A percentile compares a stretch with the other conserved stretches of the same genome.
These are phyloP conservation scores for Tolypocladium nubicola DNA, from an alignment of 2,329 filamentous ascomycete genomes.

Conservation along the genomic window DNA sequence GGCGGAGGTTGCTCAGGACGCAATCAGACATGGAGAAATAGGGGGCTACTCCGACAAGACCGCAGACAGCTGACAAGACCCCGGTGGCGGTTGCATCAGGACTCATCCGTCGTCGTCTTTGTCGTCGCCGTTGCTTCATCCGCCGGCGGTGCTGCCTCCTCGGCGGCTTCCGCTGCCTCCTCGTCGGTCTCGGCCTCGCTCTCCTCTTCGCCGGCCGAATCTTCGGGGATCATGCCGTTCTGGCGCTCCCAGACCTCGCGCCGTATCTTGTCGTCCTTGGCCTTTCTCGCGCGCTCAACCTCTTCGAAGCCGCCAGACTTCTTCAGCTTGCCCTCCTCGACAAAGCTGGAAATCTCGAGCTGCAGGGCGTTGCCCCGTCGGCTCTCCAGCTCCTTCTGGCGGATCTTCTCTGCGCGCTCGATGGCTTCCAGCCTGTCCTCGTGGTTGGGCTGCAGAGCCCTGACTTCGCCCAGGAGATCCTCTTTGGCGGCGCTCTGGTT, in stretches of 20 bases:
- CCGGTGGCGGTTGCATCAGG: background rate
- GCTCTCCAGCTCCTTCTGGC: constrained; percentile 77
- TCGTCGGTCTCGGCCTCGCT: constrained; percentile 11
- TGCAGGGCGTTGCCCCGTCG: constrained; percentile 67
- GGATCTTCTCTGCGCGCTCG: constrained; percentile 85
- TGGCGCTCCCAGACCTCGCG: constrained; percentile 65
- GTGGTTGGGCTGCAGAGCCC: constrained; percentile 88
- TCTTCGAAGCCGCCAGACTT: constrained; percentile 95
- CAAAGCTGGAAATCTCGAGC: constrained; percentile 76
- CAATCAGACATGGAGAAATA: too few relatives aligned
- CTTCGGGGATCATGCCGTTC: constrained; percentile 43
- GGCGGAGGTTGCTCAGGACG: background rate
- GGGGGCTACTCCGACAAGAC: background rate
- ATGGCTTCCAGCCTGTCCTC: constrained; percentile 90
- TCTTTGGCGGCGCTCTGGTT: constrained; percentile 83
- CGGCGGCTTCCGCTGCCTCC: constrained; percentile 7
- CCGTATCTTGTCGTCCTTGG: constrained; percentile 78
- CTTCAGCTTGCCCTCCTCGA: constrained; percentile 84
- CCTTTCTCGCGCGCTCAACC: constrained; percentile 71
- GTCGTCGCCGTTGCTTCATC: background rate
- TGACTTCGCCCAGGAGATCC: constrained; percentile 82
- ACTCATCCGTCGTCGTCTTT: background rate
- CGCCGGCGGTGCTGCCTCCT: constrained; percentile 2
- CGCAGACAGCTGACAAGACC: background rate
- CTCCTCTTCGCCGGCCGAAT: constrained; percentile 28